Base-by-base conservation (phyloP, 257 asterid species). In the Thymus mandschuricus region DNA sequence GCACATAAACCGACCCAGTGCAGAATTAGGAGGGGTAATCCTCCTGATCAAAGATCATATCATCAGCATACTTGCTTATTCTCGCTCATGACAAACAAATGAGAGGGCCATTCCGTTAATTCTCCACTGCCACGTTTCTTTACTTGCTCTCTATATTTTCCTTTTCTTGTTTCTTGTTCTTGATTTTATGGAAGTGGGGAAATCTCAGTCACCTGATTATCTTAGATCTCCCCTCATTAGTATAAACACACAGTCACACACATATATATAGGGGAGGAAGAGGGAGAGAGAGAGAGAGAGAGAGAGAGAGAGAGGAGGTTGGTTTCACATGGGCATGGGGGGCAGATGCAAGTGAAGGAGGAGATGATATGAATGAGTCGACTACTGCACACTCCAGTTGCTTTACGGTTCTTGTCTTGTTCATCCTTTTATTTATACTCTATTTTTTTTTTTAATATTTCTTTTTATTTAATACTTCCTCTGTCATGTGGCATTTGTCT, bases 291-390 rank as follows among this genome's bases (percentile, higher is more conserved):
- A 3, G 38, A 1, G 72, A 54, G 62, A 69, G 43, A 71, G 38
- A 3, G 38, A 1, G 38, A 3, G 38, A 3, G 38, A 1, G 41
- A 7, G 41, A 72, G 41, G 41, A 72, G 58, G 31, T 51, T 54
- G 38, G 29, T 60, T 75, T 73, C 89, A 79, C 82, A 84, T 79
- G 76, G 76, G 68, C 78, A 76, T 64, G 50, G 76, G 73, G 80
- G 80, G 87, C 72, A 78, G 84, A 85, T 78, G 85, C 66, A 76
- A 82, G 68, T 34, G 73, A 35, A 60, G 50, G 59, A 72, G 21
- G 80, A 54, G 43, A 38, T 46, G 48, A 35, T 52, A 45, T 50
- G 78, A 73, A 65, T 41, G 76, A 68, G 21, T 21, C 21, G 21
- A 21, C 21, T 21, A 21, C 55, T 66, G 68, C 82, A 78, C 48